Conservation (phyloP, 352 stramenopile species). For the Pythium phragmiticola region DNA sequence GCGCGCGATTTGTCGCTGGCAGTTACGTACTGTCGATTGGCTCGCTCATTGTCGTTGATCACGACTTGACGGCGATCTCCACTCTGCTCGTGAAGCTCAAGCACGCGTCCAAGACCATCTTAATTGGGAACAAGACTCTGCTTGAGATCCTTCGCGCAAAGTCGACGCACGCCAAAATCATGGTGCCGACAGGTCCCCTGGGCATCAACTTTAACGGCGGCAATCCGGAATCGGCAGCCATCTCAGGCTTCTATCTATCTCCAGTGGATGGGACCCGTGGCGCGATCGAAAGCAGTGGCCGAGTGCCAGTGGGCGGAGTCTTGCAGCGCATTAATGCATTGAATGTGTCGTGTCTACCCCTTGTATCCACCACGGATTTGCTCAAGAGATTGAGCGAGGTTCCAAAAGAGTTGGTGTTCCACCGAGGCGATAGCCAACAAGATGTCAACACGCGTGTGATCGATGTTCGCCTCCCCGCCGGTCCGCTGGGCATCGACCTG, state of each 20-base stretch:
- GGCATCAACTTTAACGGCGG: constrained; percentile 48
- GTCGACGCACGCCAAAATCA: constrained; percentile 13
- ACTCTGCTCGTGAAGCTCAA: constrained; percentile 46
- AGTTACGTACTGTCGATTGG: constrained; percentile 72
- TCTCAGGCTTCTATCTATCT: constrained; percentile 44
- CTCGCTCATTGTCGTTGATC: constrained; percentile 47
- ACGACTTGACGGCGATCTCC: constrained; percentile 42
- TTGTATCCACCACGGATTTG: constrained; percentile 37
- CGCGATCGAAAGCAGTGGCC: constrained; percentile 34
- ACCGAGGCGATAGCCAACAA: constrained; percentile 11
- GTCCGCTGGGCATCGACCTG: constrained; percentile 52
- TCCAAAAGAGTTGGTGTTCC: constrained; percentile 43
- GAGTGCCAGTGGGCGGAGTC: constrained; percentile 35
- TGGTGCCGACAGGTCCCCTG: constrained; percentile 39
- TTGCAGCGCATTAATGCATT: constrained; percentile 51
- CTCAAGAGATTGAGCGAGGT: constrained; percentile 45
- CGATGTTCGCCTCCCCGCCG: constrained; percentile 39
- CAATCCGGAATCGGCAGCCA: constrained; percentile 24
- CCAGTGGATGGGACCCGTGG: constrained; percentile 31
- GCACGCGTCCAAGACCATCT: constrained; percentile 36
- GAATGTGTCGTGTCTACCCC: constrained; percentile 50
- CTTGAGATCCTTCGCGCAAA: constrained; percentile 30
- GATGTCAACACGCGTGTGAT: constrained; percentile 31
- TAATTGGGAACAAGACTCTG: constrained; percentile 40
- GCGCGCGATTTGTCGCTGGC: constrained; percentile 38